A percentile compares a stretch with the other conserved stretches of the same genome.
These are phyloP conservation scores for Schwanniomyces etchellsii DNA, from an alignment of 1,139 yeast genomes.

Conservation along the genomic window DNA sequence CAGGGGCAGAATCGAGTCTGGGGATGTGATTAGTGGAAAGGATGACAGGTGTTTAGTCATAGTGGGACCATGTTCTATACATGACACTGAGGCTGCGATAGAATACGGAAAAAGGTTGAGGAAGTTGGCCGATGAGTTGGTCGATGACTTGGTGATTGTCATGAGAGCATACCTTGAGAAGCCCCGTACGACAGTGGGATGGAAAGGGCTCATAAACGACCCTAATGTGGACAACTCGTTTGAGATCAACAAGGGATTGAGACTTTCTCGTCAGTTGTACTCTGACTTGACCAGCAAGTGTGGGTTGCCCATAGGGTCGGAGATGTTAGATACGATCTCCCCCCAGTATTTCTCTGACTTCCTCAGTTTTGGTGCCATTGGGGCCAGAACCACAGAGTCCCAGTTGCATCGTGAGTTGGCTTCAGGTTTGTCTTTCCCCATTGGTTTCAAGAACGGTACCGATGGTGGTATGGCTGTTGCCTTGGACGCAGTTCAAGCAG, in stretches of 20 bases:
- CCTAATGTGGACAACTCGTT: slow-evolving; percentile 91
- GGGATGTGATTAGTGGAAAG: slow-evolving; percentile 61
- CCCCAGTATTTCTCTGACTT: slow-evolving; percentile 96
- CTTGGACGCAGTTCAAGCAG: slow-evolving; percentile 88
- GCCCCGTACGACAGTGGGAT: slow-evolving; percentile 98
- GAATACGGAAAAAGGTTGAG: slow-evolving; percentile 77
- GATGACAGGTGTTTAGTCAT: slow-evolving; percentile 84
- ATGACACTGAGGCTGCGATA: slow-evolving; percentile 82
- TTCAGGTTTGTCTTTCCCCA: slow-evolving; percentile 94
- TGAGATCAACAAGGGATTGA: slow-evolving; percentile 92
- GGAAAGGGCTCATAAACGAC: slow-evolving; percentile 98
- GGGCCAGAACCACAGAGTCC: slow-evolving; percentile 98
- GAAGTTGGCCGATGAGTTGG: slow-evolving; percentile 60
- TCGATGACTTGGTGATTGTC: slow-evolving; percentile 71
- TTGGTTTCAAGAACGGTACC: slow-evolving; percentile 97
- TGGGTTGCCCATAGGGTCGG: slow-evolving; percentile 84
- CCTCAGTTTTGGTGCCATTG: slow-evolving; percentile 93
- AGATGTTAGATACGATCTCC: slow-evolving; percentile 96
- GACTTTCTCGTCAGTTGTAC: slow-evolving; percentile 81
- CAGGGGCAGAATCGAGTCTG: slow-evolving; percentile 71
- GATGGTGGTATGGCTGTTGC: slow-evolving; percentile 95
- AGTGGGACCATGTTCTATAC: slow-evolving; percentile 94
- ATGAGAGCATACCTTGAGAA: slow-evolving; percentile 98
- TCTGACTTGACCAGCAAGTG: slow-evolving; percentile 72
- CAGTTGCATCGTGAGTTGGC: slow-evolving; percentile 97